These are phyloP conservation scores for Gleditsia sinensis DNA, from an alignment of 306 rosid genomes.

Conservation along the genomic window DNA sequence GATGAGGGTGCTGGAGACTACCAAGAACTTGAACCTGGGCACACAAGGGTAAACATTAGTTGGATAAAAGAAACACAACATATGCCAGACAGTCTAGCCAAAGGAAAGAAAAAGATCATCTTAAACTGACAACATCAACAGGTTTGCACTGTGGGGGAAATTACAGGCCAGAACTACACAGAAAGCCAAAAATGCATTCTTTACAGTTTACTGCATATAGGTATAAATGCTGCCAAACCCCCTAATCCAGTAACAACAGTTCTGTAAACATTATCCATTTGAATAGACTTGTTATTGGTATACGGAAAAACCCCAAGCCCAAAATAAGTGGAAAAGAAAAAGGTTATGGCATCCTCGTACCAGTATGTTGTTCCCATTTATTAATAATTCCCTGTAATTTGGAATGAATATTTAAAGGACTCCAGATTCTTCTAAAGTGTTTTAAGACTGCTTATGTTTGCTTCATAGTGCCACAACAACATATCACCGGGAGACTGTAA, in stretches of 20 bases:
- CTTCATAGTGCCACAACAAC: neutral
- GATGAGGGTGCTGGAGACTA: slow-evolving; percentile 81
- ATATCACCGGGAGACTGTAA: neutral
- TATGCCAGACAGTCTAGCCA: neutral
- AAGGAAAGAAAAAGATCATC: slow-evolving; percentile 15
- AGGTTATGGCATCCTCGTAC: neutral
- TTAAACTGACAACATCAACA: neutral
- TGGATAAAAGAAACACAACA: slow-evolving; percentile 23
- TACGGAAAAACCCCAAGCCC: neutral
- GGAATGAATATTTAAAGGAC: neutral
- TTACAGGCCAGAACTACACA: neutral
- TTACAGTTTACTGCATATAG: neutral
- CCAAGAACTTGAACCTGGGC: slow-evolving; percentile 81
- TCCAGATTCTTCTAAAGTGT: neutral
- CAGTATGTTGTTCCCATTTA: neutral
- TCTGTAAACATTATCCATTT: neutral
- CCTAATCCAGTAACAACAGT: slow-evolving; percentile 8
- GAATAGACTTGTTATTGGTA: neutral
- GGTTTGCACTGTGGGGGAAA: neutral
- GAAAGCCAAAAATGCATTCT: neutral
- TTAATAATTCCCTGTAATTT: neutral
- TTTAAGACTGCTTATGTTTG: neutral
- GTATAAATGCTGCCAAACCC: neutral
- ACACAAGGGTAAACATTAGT: slow-evolving; percentile 35
- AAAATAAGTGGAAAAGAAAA: neutral